Conservation (phyloP, 139 green algal species). For the Limnomonas spitsbergensis region DNA sequence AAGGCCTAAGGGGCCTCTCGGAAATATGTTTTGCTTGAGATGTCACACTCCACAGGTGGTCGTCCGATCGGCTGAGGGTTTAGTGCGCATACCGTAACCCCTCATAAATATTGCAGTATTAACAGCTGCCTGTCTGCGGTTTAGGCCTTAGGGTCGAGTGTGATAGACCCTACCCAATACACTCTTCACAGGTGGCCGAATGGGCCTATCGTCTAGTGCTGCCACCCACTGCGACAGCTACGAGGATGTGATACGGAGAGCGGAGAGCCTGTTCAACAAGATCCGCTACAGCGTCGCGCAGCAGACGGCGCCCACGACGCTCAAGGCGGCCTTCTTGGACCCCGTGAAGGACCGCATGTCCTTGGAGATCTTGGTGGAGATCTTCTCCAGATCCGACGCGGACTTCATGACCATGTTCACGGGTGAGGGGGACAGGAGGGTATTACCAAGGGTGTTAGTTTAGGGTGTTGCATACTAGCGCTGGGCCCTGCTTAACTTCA, state of each 20-base stretch:
- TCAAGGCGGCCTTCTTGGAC: slow-evolving; percentile 83
- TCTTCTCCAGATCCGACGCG: slow-evolving; percentile 40
- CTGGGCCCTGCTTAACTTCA: not conserved
- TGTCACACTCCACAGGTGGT: too few relatives aligned
- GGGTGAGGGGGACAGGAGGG: not conserved
- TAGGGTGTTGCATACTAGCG: not conserved
- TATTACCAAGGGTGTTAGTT: not conserved
- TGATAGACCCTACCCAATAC: too few relatives aligned
- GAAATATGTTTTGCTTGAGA: too few relatives aligned
- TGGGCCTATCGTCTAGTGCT: too few relatives aligned
- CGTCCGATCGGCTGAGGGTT: too few relatives aligned
- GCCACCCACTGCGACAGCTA: not conserved
- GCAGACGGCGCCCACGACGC: slow-evolving; percentile 68
- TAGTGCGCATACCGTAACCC: too few relatives aligned
- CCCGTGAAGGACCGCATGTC: slow-evolving; percentile 57
- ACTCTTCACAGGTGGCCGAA: too few relatives aligned
- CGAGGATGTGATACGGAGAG: slow-evolving; percentile 27
- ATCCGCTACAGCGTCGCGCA: slow-evolving; percentile 53
- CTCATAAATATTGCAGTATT: too few relatives aligned
- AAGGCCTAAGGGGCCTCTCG: too few relatives aligned
- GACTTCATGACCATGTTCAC: slow-evolving; percentile 71
- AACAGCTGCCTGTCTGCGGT: too few relatives aligned
- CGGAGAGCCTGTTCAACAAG: slow-evolving; percentile 56
- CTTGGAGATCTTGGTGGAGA: slow-evolving; percentile 43
- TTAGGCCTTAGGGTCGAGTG: too few relatives aligned